phyloP scores from a whole-genome alignment of 1,139 yeast species.

The Pichia sp. region DNA sequence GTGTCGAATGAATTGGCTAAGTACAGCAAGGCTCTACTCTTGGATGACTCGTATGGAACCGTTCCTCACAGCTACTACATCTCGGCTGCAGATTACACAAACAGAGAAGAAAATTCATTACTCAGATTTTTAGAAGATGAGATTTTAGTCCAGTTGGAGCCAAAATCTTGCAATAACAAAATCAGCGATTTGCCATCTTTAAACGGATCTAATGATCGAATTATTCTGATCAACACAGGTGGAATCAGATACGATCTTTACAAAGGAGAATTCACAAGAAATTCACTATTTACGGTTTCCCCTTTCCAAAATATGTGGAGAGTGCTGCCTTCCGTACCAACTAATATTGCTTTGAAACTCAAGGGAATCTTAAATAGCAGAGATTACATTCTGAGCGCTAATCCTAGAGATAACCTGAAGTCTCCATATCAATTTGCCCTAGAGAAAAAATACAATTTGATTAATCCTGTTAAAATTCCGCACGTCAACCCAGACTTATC shows the following conservation, averaged over 20 bases:
- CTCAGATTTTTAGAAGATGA: constrained; percentile 55
- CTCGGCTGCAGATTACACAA: constrained; percentile 63
- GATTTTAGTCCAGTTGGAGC: constrained; percentile 58
- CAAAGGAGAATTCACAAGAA: constrained; percentile 79
- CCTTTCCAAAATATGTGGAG: constrained; percentile 85
- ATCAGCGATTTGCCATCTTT: constrained; percentile 6
- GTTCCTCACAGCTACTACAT: constrained; percentile 66
- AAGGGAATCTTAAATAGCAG: constrained; percentile 48
- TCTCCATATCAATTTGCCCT: constrained; percentile 27
- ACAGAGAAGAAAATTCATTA: constrained; percentile 55
- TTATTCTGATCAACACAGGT: constrained; percentile 78
- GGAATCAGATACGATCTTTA: constrained; percentile 84
- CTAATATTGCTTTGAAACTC: constrained; percentile 45
- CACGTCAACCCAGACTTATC: not conserved
- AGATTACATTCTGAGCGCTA: constrained; percentile 38
- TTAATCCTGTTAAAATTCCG: not conserved
- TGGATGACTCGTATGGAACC: constrained; percentile 58
- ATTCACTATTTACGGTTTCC: constrained; percentile 76
- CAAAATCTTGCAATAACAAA: constrained; percentile 27
- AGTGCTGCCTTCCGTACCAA: constrained; percentile 49
- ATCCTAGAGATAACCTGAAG: constrained; percentile 19
- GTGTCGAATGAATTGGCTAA: constrained; percentile 45
- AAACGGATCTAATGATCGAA: constrained; percentile 40
- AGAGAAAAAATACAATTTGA: constrained; percentile 8
- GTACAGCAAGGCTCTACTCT: constrained; percentile 46